Base-by-base conservation (phyloP, 306 rosid species). In the Ormosia semicastrata region DNA sequence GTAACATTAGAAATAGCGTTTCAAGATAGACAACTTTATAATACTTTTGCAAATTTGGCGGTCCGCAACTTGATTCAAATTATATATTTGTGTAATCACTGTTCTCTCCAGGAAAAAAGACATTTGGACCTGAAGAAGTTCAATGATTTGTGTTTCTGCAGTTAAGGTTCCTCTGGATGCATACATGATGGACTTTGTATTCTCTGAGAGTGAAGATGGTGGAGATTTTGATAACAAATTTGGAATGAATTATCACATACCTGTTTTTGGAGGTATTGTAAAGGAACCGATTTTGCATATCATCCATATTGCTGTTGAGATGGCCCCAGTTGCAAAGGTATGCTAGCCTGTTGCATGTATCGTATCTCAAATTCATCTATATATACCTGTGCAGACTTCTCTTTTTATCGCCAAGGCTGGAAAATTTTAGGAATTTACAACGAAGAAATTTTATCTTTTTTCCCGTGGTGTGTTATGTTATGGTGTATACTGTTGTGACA, bases 321-420 rank as follows among this genome's bases (percentile, higher is more conserved):
- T 96, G 98, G 99, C 99, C 59, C 99, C 99, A 39, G 87, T 96
- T 85, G 99, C 99, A 56, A 96, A 96, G 93, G 99, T 86, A 80
- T 81, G 83, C 52, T 64, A 72, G 53, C 33, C 15, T 40, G 59
- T 69, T 56, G 47, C 75, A 54, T 39, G 56, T 15, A 71, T 84
- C 43, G 73, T 67, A 7, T 83, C 56, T 32, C 30, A 15, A 5
- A 54, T 34, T 54, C 77, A 10, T 67, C 8, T 34, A 50, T 49
- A 66, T 78, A 13, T 37, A 18, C 34, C 64, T 40, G 7, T 50
- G 66, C 14, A 32, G 37, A 74, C 49, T 66, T 72, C 4, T 79
- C 41, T 33, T 75, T 82, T 82, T 67, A 29, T 46, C 37, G 3
- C 43, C 44, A 52, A 40, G 78, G 49, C 76, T 32, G 44, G 59